Conservation (phyloP, 2,329 filamentous ascomycete species). For the Calcarisporium arbuscula region DNA sequence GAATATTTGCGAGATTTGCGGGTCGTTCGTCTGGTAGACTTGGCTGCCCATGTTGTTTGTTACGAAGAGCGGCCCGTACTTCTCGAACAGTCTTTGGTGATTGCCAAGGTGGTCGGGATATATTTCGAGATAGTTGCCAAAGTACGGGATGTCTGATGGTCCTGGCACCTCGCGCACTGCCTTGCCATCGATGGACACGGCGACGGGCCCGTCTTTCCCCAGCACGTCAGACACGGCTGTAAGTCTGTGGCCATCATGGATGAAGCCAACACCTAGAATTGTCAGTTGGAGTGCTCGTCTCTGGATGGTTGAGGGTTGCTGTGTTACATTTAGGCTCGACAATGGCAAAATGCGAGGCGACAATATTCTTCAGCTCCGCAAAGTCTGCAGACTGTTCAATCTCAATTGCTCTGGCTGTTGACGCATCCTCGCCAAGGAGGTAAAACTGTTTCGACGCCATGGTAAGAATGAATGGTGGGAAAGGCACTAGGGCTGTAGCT, state of each 20-base stretch:
- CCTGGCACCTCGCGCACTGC: constrained; percentile 44
- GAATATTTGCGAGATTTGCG: constrained; percentile 36
- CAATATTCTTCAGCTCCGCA: constrained; percentile 30
- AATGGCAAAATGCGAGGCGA: constrained; percentile 36
- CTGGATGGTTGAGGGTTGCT: too few relatives aligned
- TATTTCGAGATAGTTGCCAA: constrained; percentile 49
- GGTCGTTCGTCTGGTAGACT: constrained; percentile 46
- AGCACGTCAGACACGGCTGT: constrained; percentile 28
- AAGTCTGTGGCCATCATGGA: constrained; percentile 22
- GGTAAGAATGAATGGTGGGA: not conserved
- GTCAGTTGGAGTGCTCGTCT: too few relatives aligned
- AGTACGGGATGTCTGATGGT: constrained; percentile 37
- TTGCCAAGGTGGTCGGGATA: constrained; percentile 54
- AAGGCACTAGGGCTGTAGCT: too few relatives aligned
- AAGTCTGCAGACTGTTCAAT: constrained; percentile 26
- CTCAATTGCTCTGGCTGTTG: constrained; percentile 29
- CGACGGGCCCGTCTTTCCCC: constrained; percentile 24
- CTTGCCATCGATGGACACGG: constrained; percentile 43
- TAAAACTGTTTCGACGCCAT: constrained; percentile 35
- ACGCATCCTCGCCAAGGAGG: constrained; percentile 33
- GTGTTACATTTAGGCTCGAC: constrained; percentile 32
- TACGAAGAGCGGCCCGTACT: constrained; percentile 45
- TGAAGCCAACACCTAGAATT: constrained; percentile 32
- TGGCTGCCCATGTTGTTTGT: constrained; percentile 45
- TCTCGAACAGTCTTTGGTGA: constrained; percentile 45